These are phyloP conservation scores for Yamadazyma conglobata DNA, from an alignment of 1,139 yeast species.

Conservation along the genomic window DNA sequence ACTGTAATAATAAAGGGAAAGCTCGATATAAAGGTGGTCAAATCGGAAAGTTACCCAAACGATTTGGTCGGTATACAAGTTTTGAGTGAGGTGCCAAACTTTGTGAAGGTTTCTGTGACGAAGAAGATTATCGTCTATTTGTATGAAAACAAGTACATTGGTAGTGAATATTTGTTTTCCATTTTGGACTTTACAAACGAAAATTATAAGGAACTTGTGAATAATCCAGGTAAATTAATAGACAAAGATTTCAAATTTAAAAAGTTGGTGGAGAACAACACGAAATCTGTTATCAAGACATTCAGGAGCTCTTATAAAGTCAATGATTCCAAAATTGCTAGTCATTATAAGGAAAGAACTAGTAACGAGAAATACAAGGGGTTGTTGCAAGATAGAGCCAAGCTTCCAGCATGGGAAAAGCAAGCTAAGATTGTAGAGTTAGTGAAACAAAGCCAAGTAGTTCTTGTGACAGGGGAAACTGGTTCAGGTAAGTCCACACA, in stretches of 20 bases:
- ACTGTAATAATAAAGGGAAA: conserved; percentile 5
- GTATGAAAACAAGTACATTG: conserved; percentile 42
- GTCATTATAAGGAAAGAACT: conserved; percentile 18
- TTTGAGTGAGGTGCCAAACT: conserved; percentile 62
- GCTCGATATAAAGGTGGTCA: conserved; percentile 42
- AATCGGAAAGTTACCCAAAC: conserved; percentile 53
- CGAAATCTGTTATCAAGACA: conserved; percentile 2
- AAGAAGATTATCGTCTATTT: conserved; percentile 45
- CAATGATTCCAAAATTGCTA: conserved; percentile 18
- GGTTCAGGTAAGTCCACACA: conserved; percentile 97
- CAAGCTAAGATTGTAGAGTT: conserved; percentile 51
- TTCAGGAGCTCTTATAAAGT: conserved; percentile 7
- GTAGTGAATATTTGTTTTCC: conserved; percentile 65
- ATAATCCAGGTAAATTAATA: conserved; percentile 71
- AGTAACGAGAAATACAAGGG: conserved; percentile 4
- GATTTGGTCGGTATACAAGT: conserved; percentile 62
- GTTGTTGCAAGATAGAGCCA: conserved; percentile 36
- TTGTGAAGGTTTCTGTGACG: conserved; percentile 65
- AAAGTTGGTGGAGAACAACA: not conserved
- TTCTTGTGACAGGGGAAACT: conserved; percentile 90
- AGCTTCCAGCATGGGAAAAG: conserved; percentile 83
- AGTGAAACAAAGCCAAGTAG: conserved; percentile 58
- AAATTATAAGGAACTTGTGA: conserved; percentile 52
- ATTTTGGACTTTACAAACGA: conserved; percentile 75
- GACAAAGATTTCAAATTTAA: conserved; percentile 13